Base-by-base conservation (phyloP, 2,329 filamentous ascomycete genomes). In the Sarocladium strictum region DNA sequence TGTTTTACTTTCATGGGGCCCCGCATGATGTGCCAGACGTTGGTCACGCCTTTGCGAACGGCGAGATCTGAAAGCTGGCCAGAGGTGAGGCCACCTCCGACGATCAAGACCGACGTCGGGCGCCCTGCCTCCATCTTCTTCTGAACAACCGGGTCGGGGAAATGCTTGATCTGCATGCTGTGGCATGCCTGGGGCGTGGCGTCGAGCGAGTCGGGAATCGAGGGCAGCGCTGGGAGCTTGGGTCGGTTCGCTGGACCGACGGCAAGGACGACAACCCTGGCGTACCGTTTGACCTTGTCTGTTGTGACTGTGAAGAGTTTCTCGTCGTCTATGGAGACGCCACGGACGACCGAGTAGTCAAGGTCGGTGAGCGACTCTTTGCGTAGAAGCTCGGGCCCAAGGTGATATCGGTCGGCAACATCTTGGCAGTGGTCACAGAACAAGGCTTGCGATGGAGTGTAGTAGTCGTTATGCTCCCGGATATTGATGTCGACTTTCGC, bases 11-110 rank as follows among this genome's bases (percentile, higher is more conserved):
- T 72, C 12, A 78, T 61, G 0, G 73, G 69, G 0, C 79, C 75
- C 0, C 89, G 78, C 79, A 91, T 84, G 24, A 93, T 64, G 53
- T 88, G 80, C 74, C 79, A 88, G 0, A 92, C 84, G 58, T 83
- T 86, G 1, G 73, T 77, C 1, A 89, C 83, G 0, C 87, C 86
- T 23, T 76, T 75, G 9, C 79, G 77, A 55, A 91, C 70, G 1
- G 82, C 82, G 47, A 87, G 74, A 62, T 90, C 86, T 0, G 83
- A 76, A 17, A 92, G 74, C 65, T 93, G 89, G 0, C 87, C 86
- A 21, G 86, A 88, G 0, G 89, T 91, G 3, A 93, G 70, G 0
- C 89, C 89, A 1, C 89, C 89, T 2, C 87, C 87, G 3, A 93
- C 76, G 9, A 93, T 77, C 7, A 91, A 74, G 7, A 92, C 67